Evolutionary conservation across 1,284 basidiomycete species (phyloP), one percentile per base, ranked within the genome.

Genomic region (Trametes pubescens): DNA sequence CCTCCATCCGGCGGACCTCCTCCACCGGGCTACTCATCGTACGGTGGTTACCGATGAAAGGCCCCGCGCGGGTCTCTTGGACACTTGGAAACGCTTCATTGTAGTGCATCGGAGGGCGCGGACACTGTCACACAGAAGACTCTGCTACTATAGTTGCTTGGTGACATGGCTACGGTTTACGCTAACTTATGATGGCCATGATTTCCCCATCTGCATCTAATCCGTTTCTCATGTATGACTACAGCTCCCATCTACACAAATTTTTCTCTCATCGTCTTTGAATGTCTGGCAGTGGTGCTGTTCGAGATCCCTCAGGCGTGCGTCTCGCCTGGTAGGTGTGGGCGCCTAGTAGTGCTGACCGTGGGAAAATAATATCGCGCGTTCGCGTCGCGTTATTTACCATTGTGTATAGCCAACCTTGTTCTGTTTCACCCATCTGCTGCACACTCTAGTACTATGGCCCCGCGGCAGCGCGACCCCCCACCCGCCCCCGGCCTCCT

Each of bases 401-500:
- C 44, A 21, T 21, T 71, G 67, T 72, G 70, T 67, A 53, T 44
- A 54, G 22, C 13, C 51, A 61, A 65, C 60, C 59, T 69, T 63
- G 65, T 65, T 62, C 64, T 58, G 52, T 59, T 68, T 64, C 57
- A 57, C 64, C 61, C 68, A 69, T 59, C 67, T 61, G 58, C 46
- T 62, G 10, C 21, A 37, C 62, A 52, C 13, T 14, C 24, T 32
- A 32, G 29, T 40, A 29, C 35, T 29, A 71, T 69, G 71, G 61
- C 68, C 53, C 68, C 65, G 38, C 59, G 63, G 38, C 64, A 64
- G 61, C 71, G 70, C 64, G 65, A 71, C 46, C 61, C 70, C 48
- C 64, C 68, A 34, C 65, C 71, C 48, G 54, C 69, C 44, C 68
- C 74, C 16, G 84, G 89, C 59, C 70, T 92, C 13, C 71, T 92